These are phyloP conservation scores for Mycena citricolor DNA, from an alignment of 1,284 basidiomycete species.

Conservation along the genomic window DNA sequence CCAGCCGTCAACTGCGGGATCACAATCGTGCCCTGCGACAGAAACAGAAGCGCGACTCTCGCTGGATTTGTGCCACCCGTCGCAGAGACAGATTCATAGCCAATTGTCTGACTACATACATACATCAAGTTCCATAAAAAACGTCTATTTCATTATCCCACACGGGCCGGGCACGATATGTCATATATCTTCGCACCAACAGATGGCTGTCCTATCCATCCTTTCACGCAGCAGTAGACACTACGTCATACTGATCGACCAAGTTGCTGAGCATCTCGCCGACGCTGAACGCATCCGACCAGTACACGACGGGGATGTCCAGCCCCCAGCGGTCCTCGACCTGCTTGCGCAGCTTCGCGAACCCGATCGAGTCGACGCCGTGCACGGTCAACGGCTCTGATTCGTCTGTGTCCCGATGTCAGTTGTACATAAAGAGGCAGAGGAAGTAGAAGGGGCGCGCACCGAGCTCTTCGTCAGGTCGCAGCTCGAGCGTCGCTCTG, in stretches of 20 bases:
- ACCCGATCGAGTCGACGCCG: slow-evolving; percentile 13
- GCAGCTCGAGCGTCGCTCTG: slow-evolving; percentile 11
- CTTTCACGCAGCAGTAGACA: too few relatives aligned
- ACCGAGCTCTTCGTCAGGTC: slow-evolving; percentile 6
- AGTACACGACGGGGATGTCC: slow-evolving; percentile 12
- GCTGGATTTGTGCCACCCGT: too few relatives aligned
- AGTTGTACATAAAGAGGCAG: not conserved
- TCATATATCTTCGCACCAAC: too few relatives aligned
- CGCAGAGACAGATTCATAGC: too few relatives aligned
- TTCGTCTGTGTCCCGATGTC: slow-evolving; percentile 3
- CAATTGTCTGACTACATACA: too few relatives aligned
- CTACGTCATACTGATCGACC: slow-evolving; percentile 18
- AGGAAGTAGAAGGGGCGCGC: not conserved
- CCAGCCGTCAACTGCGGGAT: too few relatives aligned
- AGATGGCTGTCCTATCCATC: too few relatives aligned
- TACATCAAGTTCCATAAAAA: too few relatives aligned
- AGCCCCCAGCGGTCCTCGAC: slow-evolving; percentile 5
- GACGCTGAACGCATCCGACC: slow-evolving; percentile 14
- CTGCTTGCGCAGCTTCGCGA: slow-evolving; percentile 6
- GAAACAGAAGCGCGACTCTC: too few relatives aligned
- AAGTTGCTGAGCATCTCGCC: slow-evolving; percentile 6
- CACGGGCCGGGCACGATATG: too few relatives aligned
- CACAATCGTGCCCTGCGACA: too few relatives aligned
- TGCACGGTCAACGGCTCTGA: slow-evolving; percentile 3
- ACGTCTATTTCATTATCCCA: too few relatives aligned